A percentile compares a stretch with the other conserved stretches of the same genome.
Evolutionary conservation across 306 rosid species (phyloP).

Genomic region (Cotoneaster glaucophyllus): DNA sequence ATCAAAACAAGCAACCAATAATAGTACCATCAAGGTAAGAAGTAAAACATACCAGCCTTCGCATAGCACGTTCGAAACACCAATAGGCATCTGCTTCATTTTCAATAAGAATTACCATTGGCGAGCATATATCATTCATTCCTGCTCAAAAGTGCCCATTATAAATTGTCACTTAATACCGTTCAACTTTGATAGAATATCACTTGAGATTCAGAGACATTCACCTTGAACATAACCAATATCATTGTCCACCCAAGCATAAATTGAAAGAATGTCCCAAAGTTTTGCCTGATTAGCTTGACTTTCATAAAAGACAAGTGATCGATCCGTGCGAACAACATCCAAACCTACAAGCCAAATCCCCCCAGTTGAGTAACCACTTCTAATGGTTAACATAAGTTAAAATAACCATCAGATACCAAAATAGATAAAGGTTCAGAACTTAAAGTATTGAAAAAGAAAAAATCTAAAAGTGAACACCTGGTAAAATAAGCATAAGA

Average conservation of each 20-base stretch:
- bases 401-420: not conserved
- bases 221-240: constrained; percentile 93
- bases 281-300: constrained; percentile 84
- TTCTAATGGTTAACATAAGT: constrained; percentile 3
- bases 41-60: constrained; percentile 65
- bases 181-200: constrained; percentile 9
- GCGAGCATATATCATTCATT: constrained; percentile 96
- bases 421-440: not conserved
- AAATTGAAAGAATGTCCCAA: constrained; percentile 78
- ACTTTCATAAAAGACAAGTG: constrained; percentile 75
- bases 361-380: constrained; percentile 21
- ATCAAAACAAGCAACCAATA: not conserved
- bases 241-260: constrained; percentile 85
- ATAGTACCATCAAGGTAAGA: not conserved
- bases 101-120: constrained; percentile 73
- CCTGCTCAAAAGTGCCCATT: constrained; percentile 45
- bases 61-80: constrained; percentile 95
- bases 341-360: constrained; percentile 68
- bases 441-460: not conserved
- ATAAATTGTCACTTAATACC: constrained; percentile 15
- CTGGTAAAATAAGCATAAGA: not conserved
- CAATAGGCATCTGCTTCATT: constrained; percentile 84
- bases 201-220: constrained; percentile 2
- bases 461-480: not conserved
- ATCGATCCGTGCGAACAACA: constrained; percentile 80